A percentile compares a stretch with the other conserved stretches of the same genome.
These are phyloP conservation scores for Limonium bicolor DNA, from an alignment of 148 eudicot genomes.

Conservation along the genomic window DNA sequence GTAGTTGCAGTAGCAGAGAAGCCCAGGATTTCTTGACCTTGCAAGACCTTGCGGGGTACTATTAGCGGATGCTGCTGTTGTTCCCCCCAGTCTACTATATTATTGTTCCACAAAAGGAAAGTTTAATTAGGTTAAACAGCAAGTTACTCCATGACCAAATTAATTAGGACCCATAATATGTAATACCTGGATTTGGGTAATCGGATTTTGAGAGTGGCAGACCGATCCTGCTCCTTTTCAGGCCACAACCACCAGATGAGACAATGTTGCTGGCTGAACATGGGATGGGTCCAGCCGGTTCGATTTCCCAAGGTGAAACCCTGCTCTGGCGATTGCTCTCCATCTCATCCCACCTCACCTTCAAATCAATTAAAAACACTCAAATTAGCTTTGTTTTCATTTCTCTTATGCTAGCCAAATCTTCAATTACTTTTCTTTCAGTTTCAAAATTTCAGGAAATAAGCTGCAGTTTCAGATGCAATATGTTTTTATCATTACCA, in stretches of 20 bases:
- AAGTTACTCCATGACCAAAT: too few species aligned
- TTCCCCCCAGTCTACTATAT: slow-evolving; percentile 75
- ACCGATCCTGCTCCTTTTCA: slow-evolving; percentile 64
- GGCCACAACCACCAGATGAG: slow-evolving; percentile 44
- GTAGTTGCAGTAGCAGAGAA: slow-evolving; percentile 26
- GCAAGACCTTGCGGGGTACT: slow-evolving; percentile 99
- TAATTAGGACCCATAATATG: too few species aligned
- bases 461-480: too few species aligned
- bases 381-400: too few species aligned
- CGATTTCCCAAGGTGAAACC: slow-evolving; percentile 97
- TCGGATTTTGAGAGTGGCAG: slow-evolving; percentile 46
- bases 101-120: too few species aligned
- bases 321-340: slow-evolving; percentile 53
- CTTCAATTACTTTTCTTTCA: too few species aligned
- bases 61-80: too few species aligned
- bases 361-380: too few species aligned
- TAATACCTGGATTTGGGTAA: slow-evolving; percentile 50
- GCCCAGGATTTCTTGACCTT: slow-evolving; percentile 97
- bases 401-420: too few species aligned
- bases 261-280: slow-evolving; percentile 29
- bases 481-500: slow-evolving; percentile 31
- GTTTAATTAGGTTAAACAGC: too few species aligned
- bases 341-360: slow-evolving; percentile 94
- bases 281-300: slow-evolving; percentile 52
- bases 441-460: too few species aligned